phyloP scores from a whole-genome alignment of 345 rosid genomes.

The Geranium brycei region DNA sequence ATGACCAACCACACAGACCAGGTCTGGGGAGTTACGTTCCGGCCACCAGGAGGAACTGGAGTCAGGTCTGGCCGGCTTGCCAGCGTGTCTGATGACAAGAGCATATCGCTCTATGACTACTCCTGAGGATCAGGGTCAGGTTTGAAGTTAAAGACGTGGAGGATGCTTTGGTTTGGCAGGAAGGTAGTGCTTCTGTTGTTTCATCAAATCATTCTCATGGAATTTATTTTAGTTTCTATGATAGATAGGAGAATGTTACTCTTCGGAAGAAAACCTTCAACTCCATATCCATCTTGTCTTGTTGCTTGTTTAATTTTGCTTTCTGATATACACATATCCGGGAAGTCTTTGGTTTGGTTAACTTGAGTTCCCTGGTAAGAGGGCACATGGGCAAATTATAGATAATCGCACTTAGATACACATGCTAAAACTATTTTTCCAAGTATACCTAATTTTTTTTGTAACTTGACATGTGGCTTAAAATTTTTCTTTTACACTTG shows the following conservation, averaged over 20 bases:
- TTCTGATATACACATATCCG: too few relatives aligned
- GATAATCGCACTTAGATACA: too few relatives aligned
- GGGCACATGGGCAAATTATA: too few relatives aligned
- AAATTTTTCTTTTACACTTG: too few relatives aligned
- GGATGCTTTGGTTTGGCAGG: background rate
- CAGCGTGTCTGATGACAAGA: slow-evolving; percentile 91
- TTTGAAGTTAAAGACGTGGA: background rate
- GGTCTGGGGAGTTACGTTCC: slow-evolving; percentile 88
- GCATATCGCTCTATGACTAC: slow-evolving; percentile 74
- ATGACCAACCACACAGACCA: slow-evolving; percentile 84
- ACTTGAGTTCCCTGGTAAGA: too few relatives aligned
- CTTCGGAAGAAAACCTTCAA: background rate
- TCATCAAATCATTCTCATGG: background rate
- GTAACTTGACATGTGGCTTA: too few relatives aligned
- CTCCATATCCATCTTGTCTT: background rate
- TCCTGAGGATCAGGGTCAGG: slow-evolving; percentile 24
- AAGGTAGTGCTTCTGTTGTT: background rate
- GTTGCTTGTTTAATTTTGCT: background rate
- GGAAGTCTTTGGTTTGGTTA: too few relatives aligned
- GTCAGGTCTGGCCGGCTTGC: slow-evolving; percentile 54
- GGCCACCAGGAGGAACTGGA: slow-evolving; percentile 39
- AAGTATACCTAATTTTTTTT: too few relatives aligned
- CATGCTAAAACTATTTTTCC: too few relatives aligned
- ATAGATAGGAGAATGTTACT: background rate
- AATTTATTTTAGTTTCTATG: background rate